Evolutionary conservation across 805 yeast genomes (phyloP).

Genomic region (Brettanomyces anomalus): DNA sequence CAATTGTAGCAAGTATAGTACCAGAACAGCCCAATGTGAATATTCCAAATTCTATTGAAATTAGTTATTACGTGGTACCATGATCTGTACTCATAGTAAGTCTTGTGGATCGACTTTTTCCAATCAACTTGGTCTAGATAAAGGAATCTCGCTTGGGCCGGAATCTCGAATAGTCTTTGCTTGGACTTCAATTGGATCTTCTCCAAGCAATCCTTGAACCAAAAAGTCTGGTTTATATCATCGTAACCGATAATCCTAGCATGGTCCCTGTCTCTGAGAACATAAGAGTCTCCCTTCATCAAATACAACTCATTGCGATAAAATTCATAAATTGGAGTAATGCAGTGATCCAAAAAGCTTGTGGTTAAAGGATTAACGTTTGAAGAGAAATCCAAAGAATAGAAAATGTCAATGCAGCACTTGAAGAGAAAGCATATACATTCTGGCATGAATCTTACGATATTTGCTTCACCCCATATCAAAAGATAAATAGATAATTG

Average conservation of each 20-base stretch:
- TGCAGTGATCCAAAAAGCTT: constrained; percentile 54
- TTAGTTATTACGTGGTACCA: constrained; percentile 71
- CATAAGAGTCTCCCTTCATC: constrained; percentile 32
- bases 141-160: constrained; percentile 47
- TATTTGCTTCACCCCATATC: constrained; percentile 90
- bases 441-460: constrained; percentile 81
- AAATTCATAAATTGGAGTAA: constrained; percentile 65
- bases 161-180: constrained; percentile 40
- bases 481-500: constrained; percentile 65
- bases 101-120: constrained; percentile 62
- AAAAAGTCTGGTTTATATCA: constrained; percentile 80
- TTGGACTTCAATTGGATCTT: constrained; percentile 36
- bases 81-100: constrained; percentile 64
- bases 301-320: constrained; percentile 48
- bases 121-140: constrained; percentile 50
- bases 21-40: constrained; percentile 73
- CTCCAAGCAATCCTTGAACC: constrained; percentile 69
- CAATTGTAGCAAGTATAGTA: constrained; percentile 62
- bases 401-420: constrained; percentile 63
- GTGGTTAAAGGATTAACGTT: constrained; percentile 22
- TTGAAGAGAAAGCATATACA: constrained; percentile 79
- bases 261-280: constrained; percentile 53
- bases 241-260: constrained; percentile 72
- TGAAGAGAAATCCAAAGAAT: constrained; percentile 34
- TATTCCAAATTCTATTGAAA: constrained; percentile 73